Percentiles rank a stretch among this genome's conserved stretches.
phyloP scores from a whole-genome alignment of 2,329 filamentous ascomycete genomes.

The Nemania sp. region DNA sequence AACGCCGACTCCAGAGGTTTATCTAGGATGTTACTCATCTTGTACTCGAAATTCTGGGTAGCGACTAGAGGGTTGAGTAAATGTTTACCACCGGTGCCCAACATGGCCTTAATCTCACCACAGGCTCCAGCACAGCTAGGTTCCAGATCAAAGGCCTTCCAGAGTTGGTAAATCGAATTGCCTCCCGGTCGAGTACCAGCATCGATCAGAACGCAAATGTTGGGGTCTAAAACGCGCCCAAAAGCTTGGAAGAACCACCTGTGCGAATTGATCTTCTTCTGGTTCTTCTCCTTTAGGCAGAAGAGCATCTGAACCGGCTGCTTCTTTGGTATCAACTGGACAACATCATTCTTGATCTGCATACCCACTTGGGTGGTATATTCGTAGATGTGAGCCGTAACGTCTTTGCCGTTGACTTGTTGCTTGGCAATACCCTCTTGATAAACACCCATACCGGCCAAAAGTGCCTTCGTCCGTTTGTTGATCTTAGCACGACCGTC shows the following conservation, averaged over 20 bases:
- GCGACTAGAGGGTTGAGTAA: conserved; percentile 94
- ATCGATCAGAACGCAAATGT: conserved; percentile 96
- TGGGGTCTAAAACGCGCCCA: conserved; percentile 89
- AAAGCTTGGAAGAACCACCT: conserved; percentile 99
- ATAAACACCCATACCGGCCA: conserved; percentile 95
- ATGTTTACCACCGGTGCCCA: conserved; percentile 84
- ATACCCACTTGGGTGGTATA: conserved; percentile 90
- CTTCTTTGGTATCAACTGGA: conserved; percentile 84
- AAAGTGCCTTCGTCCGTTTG: conserved; percentile 84
- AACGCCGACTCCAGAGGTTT: conserved; percentile 98
- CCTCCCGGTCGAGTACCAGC: conserved; percentile 94
- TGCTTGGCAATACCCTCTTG: conserved; percentile 99
- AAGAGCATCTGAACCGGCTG: conserved; percentile 97
- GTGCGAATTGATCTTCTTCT: conserved; percentile 99
- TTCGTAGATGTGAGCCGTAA: conserved; percentile 97
- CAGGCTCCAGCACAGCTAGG: conserved; percentile 98
- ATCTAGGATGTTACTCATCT: conserved; percentile 99
- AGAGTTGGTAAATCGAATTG: conserved; percentile 96
- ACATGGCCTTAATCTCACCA: conserved; percentile 97
- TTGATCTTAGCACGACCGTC: conserved; percentile 96
- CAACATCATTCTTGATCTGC: conserved; percentile 89
- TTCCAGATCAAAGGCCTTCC: conserved; percentile 98
- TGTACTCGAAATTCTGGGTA: conserved; percentile 99
- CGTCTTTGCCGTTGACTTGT: conserved; percentile 95
- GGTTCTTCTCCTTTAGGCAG: conserved; percentile 99